A percentile compares a stretch with the other conserved stretches of the same genome.
phyloP scores from a whole-genome alignment of 441 rosid species.

The Pelargonium cotyledonis region DNA sequence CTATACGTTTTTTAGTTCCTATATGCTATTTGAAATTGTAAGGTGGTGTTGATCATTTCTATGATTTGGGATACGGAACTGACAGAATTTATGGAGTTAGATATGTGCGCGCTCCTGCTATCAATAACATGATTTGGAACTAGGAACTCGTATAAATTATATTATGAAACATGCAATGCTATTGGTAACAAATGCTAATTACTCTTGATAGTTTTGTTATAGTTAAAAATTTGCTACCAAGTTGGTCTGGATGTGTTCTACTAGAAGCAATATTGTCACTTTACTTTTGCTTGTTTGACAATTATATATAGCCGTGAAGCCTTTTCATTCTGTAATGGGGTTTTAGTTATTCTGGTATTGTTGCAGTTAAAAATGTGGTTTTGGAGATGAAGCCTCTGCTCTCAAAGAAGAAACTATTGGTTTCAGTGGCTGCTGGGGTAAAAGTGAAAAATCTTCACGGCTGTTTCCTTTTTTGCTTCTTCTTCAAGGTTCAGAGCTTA shows the following conservation, averaged over 20 bases:
- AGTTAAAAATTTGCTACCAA: not conserved
- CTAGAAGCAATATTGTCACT: not conserved
- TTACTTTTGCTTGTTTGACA: not conserved
- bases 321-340: not conserved
- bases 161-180: not conserved
- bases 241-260: not conserved
- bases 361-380: constrained; percentile 65
- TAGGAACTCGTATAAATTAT: not conserved
- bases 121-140: not conserved
- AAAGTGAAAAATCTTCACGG: constrained; percentile 81
- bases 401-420: constrained; percentile 65
- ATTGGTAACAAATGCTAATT: too few relatives aligned
- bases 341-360: constrained; percentile 9
- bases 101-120: not conserved
- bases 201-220: not conserved
- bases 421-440: constrained; percentile 79
- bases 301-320: not conserved
- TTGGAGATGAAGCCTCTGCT: constrained; percentile 50
- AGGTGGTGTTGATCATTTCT: not conserved
- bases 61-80: not conserved
- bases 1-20: not conserved
- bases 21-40: too few relatives aligned
- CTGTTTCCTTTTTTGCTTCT: constrained; percentile 13
- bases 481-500: not conserved
- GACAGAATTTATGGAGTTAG: not conserved